Evolutionary conservation across 2,329 filamentous ascomycete species (phyloP), one percentile per base, ranked within the genome.

Genomic region (Grosmannia serpens): DNA sequence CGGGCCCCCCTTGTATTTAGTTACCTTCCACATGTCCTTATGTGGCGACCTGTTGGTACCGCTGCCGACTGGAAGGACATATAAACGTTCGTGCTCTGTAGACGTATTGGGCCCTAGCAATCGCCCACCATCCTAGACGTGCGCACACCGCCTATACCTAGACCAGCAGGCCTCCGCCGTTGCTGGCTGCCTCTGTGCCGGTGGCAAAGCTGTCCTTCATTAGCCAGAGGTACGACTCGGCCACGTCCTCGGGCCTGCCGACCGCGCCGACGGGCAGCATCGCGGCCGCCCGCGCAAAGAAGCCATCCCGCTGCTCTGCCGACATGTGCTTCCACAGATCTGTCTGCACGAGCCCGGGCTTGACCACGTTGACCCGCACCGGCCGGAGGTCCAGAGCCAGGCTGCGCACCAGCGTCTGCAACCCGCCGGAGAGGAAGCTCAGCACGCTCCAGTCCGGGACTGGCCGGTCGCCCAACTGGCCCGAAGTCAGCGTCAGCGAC

Each of bases 361-460:
- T 73, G 1, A 88, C 80, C 0, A 78, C 66, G 65, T 88, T 88
- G 29, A 87, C 83, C 2, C 86, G 71, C 10, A 87, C 69, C 0
- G 85, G 85, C 62, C 76, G 77, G 58, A 89, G 65, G 64, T 88
- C 84, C 35, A 87, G 64, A 2, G 85, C 85, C 38, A 88, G 69
- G 3, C 74, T 77, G 2, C 79, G 73, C 2, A 75, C 73, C 66
- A 86, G 73, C 3, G 77, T 75, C 55, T 82, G 73, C 8, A 81
- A 62, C 0, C 77, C 83, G 0, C 78, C 75, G 0, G 74, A 76
- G 56, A 76, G 79, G 2, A 70, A 70, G 0, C 73, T 73, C 1
- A 81, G 62, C 24, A 82, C 70, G 4, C 71, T 70, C 78, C 79
- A 84, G 26, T 77, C 72, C 1, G 75, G 72, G 1, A 72, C 67